These are phyloP conservation scores for Fonsecaea nubica DNA, from an alignment of 2,329 filamentous ascomycete genomes.

Conservation along the genomic window DNA sequence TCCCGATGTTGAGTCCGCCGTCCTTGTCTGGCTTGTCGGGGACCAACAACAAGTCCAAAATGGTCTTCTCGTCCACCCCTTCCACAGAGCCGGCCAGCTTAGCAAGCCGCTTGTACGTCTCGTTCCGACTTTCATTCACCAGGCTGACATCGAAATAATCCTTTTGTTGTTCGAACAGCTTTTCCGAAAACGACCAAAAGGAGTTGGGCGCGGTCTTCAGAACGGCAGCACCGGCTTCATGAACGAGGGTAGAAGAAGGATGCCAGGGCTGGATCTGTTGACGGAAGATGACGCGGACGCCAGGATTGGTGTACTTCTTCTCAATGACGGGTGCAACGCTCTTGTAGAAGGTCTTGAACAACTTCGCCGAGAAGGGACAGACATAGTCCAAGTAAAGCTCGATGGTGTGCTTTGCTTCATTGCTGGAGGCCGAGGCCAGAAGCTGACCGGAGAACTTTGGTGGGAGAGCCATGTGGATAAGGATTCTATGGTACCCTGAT, in stretches of 20 bases:
- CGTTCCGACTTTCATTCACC: slow-evolving; percentile 82
- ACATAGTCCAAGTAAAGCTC: slow-evolving; percentile 84
- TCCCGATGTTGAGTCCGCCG: slow-evolving; percentile 77
- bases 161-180: slow-evolving; percentile 71
- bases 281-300: slow-evolving; percentile 78
- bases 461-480: slow-evolving; percentile 60
- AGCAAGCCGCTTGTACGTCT: slow-evolving; percentile 80
- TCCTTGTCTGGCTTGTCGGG: slow-evolving; percentile 70
- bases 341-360: slow-evolving; percentile 78
- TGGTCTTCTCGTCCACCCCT: slow-evolving; percentile 72
- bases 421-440: slow-evolving; percentile 48
- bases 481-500: background rate
- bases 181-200: slow-evolving; percentile 80
- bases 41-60: slow-evolving; percentile 74
- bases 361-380: slow-evolving; percentile 76
- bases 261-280: slow-evolving; percentile 97
- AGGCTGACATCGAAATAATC: slow-evolving; percentile 85
- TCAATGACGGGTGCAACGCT: slow-evolving; percentile 70
- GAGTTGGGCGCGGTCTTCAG: slow-evolving; percentile 70
- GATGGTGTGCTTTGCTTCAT: slow-evolving; percentile 58
- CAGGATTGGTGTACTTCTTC: slow-evolving; percentile 61
- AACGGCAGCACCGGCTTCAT: slow-evolving; percentile 82
- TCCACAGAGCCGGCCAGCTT: slow-evolving; percentile 70
- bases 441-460: slow-evolving; percentile 65
- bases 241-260: slow-evolving; percentile 74